Evolutionary conservation across 208 protist species (phyloP).

Genomic region (Porcisia hertigi): DNA sequence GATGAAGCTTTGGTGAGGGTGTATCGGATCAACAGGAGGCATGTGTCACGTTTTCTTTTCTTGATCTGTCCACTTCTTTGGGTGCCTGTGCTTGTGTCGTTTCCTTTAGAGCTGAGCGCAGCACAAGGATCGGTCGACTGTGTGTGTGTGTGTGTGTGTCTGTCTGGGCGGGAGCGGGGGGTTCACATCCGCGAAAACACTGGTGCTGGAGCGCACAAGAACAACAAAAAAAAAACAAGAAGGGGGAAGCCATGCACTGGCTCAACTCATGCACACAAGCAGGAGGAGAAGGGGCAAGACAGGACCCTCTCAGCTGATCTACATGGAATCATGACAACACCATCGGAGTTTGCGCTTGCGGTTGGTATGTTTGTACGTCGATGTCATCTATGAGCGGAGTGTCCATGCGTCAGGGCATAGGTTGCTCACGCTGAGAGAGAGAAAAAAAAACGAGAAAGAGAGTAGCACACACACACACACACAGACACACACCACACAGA

Average conservation of each 20-base stretch:
- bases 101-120: background rate
- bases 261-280: too few species aligned
- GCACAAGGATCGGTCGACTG: background rate
- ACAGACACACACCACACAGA: slow-evolving; percentile 6
- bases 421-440: background rate
- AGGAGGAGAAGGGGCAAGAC: background rate
- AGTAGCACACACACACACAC: background rate
- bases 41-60: background rate
- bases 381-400: background rate
- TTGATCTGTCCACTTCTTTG: too few species aligned
- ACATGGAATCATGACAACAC: too few species aligned
- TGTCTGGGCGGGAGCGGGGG: background rate
- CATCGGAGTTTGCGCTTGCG: too few species aligned
- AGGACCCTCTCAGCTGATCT: background rate
- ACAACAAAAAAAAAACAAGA: too few species aligned
- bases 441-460: background rate
- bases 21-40: background rate
- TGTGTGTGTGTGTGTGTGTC: background rate
- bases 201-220: too few species aligned
- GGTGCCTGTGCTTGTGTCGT: background rate
- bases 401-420: background rate
- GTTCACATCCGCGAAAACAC: background rate
- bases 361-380: background rate
- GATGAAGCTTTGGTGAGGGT: background rate
- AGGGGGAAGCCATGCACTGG: too few species aligned